Percentiles rank a stretch among this genome's conserved stretches.
phyloP scores from a whole-genome alignment of 2,329 filamentous ascomycete genomes.

The Sporothrix pallida region DNA sequence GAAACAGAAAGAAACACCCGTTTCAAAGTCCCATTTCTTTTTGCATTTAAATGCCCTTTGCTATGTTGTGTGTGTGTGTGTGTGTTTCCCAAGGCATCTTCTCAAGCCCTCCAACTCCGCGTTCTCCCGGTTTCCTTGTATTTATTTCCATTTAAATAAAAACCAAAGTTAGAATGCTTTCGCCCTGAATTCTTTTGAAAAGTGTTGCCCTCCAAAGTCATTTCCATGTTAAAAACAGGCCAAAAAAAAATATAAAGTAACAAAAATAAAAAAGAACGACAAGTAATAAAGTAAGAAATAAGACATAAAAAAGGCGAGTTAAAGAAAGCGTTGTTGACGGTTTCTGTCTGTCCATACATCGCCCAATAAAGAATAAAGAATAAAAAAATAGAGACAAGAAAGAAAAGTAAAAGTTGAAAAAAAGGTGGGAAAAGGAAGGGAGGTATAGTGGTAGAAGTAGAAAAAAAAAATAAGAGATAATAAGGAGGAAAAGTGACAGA shows the following conservation, averaged over 20 bases:
- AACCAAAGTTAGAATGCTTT: neutral
- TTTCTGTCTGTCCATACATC: constrained; percentile 17
- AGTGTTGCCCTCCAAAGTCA: neutral
- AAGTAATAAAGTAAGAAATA: neutral
- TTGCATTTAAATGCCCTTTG: constrained; percentile 9
- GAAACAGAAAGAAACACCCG: too few species aligned
- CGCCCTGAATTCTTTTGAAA: neutral
- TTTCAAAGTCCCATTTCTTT: neutral
- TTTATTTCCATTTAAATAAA: constrained; percentile 26
- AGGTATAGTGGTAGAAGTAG: neutral
- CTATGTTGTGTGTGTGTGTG: neutral
- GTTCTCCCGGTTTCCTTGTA: neutral
- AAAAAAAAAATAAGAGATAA: neutral
- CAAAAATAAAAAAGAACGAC: neutral
- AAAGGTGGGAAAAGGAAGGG: constrained; percentile 12
- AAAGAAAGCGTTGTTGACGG: neutral
- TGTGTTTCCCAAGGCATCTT: constrained; percentile 14
- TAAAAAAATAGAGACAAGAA: constrained; percentile 16
- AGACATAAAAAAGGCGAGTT: constrained; percentile 14
- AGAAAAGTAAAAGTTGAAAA: neutral
- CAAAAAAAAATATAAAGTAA: neutral
- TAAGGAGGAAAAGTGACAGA: too few species aligned
- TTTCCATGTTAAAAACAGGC: constrained; percentile 15
- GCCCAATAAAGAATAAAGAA: constrained; percentile 31
- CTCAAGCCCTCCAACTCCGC: neutral